Conservation (phyloP, 2,329 filamentous ascomycete genomes). For the Claviceps spartinae region DNA sequence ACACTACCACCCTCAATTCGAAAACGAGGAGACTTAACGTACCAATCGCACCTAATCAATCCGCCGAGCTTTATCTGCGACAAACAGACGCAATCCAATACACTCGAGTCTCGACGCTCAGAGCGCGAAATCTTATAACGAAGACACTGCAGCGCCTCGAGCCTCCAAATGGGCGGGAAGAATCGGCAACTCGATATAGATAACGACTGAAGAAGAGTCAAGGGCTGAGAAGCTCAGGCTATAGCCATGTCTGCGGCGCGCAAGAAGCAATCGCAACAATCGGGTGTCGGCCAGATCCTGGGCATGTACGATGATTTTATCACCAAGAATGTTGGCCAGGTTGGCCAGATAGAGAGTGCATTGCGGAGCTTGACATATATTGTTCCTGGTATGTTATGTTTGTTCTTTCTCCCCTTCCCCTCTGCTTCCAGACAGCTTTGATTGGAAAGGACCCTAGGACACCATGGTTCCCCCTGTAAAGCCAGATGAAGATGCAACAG, state of each 20-base stretch:
- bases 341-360: slow-evolving; percentile 89
- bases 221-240: background rate
- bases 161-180: background rate
- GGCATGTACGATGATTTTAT: slow-evolving; percentile 75
- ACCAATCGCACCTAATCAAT: background rate
- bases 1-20: background rate
- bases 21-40: background rate
- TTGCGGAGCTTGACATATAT: slow-evolving; percentile 90
- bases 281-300: slow-evolving; percentile 2
- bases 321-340: slow-evolving; percentile 83
- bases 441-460: too few relatives aligned
- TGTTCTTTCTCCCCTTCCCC: background rate
- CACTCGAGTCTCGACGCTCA: background rate
- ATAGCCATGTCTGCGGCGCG: background rate
- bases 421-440: background rate
- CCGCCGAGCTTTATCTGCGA: background rate
- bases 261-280: background rate
- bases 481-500: too few relatives aligned
- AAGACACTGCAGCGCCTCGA: background rate
- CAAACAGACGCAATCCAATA: too few relatives aligned
- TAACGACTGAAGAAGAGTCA: background rate
- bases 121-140: background rate
- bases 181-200: background rate
- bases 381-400: slow-evolving; percentile 52
- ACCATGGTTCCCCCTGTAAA: too few relatives aligned